Evolutionary conservation across 345 rosid species (phyloP), one percentile per base, ranked within the genome.

Genomic region (Hypericum perforatum): DNA sequence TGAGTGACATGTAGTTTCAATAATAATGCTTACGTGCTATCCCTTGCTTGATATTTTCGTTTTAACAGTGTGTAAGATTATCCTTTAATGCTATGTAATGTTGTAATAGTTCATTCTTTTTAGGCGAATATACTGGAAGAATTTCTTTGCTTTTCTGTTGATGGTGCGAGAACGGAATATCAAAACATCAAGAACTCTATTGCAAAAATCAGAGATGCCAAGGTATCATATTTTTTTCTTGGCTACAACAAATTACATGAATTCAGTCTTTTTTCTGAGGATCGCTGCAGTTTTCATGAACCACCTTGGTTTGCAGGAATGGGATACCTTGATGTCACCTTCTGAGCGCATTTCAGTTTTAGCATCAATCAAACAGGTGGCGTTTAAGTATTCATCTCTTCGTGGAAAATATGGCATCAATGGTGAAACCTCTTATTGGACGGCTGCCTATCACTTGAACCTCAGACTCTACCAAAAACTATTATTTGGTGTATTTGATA

Each of bases 121-220:
- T 53, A 91, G 98, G 92, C 85, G 49, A 79, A 85, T 73, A 59
- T 85, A 50, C 67, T 91, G 53, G 96, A 91, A 69, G 98, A 91
- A 64, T 64, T 82, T 62, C 78, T 91, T 48, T 81, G 65, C 70
- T 71, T 72, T 63, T 69, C 81, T 59, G 48, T 67, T 64, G 45
- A 63, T 70, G 64, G 68, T 69, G 68, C 57, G 54, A 67, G 59
- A 71, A 58, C 64, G 53, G 95, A 82, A 63, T 72, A 64, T 64
- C 66, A 50, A 67, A 70, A 68, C 11, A 55, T 79, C 59, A 76
- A 79, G 76, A 76, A 72, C 56, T 76, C 76, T 65, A 78, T 81
- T 70, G 78, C 78, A 57, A 91, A 70, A 70, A 83, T 82, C 60
- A 85, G 79, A 73, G 88, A 85, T 57, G 66, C 77, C 55, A 78